Percentiles rank a stretch among this genome's conserved stretches.
These are phyloP conservation scores for Psilocybe sp. DNA, from an alignment of 768 basidiomycete genomes.

Conservation along the genomic window DNA sequence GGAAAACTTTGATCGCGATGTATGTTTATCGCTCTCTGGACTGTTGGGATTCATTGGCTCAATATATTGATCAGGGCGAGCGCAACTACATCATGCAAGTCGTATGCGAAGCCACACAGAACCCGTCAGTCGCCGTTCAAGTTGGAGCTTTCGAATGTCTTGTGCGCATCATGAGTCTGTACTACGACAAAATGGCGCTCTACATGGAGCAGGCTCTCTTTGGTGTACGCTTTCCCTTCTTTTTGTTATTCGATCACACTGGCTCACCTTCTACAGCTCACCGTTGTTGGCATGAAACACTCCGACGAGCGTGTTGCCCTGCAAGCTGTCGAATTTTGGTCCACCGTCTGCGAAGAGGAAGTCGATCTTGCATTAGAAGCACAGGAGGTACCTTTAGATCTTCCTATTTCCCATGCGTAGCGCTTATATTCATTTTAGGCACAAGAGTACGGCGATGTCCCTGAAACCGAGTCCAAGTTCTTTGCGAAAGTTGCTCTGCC, in stretches of 20 bases:
- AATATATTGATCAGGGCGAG: conserved; percentile 68
- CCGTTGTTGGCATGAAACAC: conserved; percentile 97
- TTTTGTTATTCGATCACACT: conserved; percentile 5
- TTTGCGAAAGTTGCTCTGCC: conserved; percentile 94
- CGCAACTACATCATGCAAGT: conserved; percentile 99
- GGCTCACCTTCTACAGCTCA: conserved; percentile 53
- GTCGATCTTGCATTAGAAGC: conserved; percentile 89
- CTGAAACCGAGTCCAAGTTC: conserved; percentile 81
- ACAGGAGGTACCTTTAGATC: conserved; percentile 62
- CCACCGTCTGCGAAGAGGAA: conserved; percentile 97
- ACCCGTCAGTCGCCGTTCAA: conserved; percentile 73
- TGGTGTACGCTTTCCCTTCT: conserved; percentile 59
- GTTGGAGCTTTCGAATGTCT: conserved; percentile 96
- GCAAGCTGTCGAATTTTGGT: conserved; percentile 99
- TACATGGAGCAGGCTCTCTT: conserved; percentile 99
- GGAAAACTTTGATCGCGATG: conserved; percentile 97
- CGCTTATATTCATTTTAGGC: conserved; percentile 49
- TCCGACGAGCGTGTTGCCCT: conserved; percentile 86
- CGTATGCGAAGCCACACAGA: conserved; percentile 97
- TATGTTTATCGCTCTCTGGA: conserved; percentile 32
- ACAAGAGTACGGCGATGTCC: conserved; percentile 82
- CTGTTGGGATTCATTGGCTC: conserved; percentile 7
- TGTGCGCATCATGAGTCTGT: conserved; percentile 94
- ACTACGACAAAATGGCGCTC: conserved; percentile 98
- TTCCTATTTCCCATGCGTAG: background rate